Evolutionary conservation across 352 stramenopile species (phyloP), one percentile per base, ranked within the genome.

Genomic region (Globisporangium paroecandrum): DNA sequence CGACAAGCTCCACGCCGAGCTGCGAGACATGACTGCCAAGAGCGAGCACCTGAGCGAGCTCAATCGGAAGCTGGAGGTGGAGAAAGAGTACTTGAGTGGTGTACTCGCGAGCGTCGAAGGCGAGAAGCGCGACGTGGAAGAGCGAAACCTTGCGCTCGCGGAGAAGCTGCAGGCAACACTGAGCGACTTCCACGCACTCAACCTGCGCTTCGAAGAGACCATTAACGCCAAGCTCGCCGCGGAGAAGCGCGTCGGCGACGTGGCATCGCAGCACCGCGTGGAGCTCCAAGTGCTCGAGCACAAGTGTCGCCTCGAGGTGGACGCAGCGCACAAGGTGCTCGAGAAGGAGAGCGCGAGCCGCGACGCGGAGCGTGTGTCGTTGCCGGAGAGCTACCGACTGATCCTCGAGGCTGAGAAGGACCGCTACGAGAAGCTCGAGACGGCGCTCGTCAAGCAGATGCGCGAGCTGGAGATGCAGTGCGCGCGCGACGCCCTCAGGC

Each of bases 111-210:
- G 57, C 4, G 64, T 73, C 10, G 72, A 88, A 27, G 25, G 27
- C 49, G 79, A 90, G 29, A 79, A 78, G 22, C 78, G 78, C 12
- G 58, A 32, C 13, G 71, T 80, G 15, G 83, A 93, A 34, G 73
- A 65, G 46, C 81, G 82, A 13, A 84, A 79, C 27, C 27, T 90
- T 9, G 53, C 58, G 18, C 66, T 95, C 24, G 73, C 83, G 2
- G 85, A 91, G 51, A 83, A 82, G 65, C 76, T 93, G 53, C 85
- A 93, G 64, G 49, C 67, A 43, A 79, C 82, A 58, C 76, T 95
- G 9, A 72, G 69, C 32, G 83, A 93, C 74, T 83, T 92, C 51
- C 83, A 93, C 61, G 74, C 78, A 36, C 77, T 91, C 36, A 93
- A 79, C 29, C 70, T 85, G 54, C 85, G 81, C 56, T 84, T 89